Conservation (phyloP, 331 rosid genomes). For the Dryas integrifolia region DNA sequence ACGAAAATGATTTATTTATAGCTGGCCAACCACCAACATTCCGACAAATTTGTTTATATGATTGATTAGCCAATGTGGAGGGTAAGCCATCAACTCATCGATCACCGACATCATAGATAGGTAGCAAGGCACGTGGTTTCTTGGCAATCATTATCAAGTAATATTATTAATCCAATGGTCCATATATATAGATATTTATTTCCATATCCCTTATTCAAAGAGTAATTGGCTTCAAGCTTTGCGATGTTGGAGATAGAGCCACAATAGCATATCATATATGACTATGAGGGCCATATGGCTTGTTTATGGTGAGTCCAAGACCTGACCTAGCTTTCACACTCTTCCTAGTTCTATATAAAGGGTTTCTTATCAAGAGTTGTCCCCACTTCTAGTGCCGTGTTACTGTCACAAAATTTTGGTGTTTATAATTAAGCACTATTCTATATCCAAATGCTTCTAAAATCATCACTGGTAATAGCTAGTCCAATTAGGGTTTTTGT, state of each 20-base stretch:
- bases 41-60: constrained; percentile 56
- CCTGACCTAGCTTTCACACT: not conserved
- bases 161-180: not conserved
- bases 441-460: no score
- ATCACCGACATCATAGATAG: constrained; percentile 39
- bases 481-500: no score
- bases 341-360: not conserved
- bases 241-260: constrained; percentile 10
- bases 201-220: not conserved
- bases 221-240: not conserved
- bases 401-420: not conserved
- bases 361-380: not conserved
- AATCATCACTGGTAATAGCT: no score
- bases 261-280: no score
- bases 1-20: constrained; percentile 46
- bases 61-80: constrained; percentile 46
- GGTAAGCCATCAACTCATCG: constrained; percentile 62
- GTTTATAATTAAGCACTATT: not conserved
- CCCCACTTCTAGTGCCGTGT: not conserved
- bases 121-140: constrained; percentile 26
- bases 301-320: not conserved
- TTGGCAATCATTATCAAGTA: constrained; percentile 7
- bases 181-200: not conserved
- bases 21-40: constrained; percentile 67
- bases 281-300: not conserved